Evolutionary conservation across 345 rosid species (phyloP), one percentile per base, ranked within the genome.

Genomic region (Linum trigynum): DNA sequence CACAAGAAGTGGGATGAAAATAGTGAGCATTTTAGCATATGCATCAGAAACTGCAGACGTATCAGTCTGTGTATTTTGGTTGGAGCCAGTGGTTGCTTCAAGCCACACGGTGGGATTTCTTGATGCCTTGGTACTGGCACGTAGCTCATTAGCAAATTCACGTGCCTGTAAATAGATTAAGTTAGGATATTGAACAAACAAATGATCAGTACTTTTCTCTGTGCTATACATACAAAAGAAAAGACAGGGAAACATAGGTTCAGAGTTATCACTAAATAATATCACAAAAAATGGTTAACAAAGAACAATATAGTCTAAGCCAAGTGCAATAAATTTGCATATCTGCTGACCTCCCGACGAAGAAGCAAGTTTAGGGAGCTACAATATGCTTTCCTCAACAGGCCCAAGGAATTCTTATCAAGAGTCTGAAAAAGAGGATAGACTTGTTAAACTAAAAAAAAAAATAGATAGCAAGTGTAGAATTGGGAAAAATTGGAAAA

Each of bases 101-200:
- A 95, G 91, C 97, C 97, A 95, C 65, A 87, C 89, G 50, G 91
- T 81, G 70, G 99, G 96, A 77, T 87, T 86, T 72, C 89, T 84
- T 64, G 99, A 84, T 68, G 95, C 95, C 80, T 95, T 95, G 68
- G 97, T 91, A 73, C 99, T 86, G 69, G 97, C 96, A 82, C 99
- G 99, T 77, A 95, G 99, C 83, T 95, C 99, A 72, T 89, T 95
- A 55, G 97, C 95, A 64, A 91, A 95, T 76, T 95, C 99, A 51
- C 96, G 97, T 78, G 99, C 97, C 99, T 91, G 82, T 38, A 71
- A 61, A 73, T 12, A n/a, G 51, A 68, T 68, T n/a, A 60, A 61
- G 55, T 55, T 14, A 51, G 53, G 53, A 42, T 51, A 56, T 65
- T 71, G 32, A 59, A 65, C 8, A 5, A 10, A 11, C 4, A 35